These are phyloP conservation scores for Alternaria triticimaculans DNA, from an alignment of 2,329 filamentous ascomycete genomes.

Conservation along the genomic window DNA sequence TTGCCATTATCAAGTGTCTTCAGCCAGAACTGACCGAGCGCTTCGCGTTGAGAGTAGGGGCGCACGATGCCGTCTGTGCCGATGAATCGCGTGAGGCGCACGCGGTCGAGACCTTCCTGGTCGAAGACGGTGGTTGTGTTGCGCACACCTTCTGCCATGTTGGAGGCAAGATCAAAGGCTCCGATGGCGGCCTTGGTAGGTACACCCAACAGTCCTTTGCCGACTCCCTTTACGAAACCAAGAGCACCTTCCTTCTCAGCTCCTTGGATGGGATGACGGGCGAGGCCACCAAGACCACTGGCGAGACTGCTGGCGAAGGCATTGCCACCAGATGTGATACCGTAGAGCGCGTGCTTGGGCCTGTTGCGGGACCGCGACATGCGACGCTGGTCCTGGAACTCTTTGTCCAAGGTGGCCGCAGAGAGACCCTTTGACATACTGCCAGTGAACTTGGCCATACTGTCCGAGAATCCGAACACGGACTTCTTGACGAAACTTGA, in stretches of 20 bases:
- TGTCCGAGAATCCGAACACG: slow-evolving; percentile 96
- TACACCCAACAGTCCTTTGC: slow-evolving; percentile 91
- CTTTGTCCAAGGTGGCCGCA: slow-evolving; percentile 94
- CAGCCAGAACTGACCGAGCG: slow-evolving; percentile 96
- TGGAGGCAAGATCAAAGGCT: slow-evolving; percentile 94
- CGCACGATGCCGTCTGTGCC: slow-evolving; percentile 91
- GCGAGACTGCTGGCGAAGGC: slow-evolving; percentile 92
- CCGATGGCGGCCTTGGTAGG: slow-evolving; percentile 97
- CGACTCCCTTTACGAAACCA: slow-evolving; percentile 97
- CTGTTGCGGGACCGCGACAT: slow-evolving; percentile 93
- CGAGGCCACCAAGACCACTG: slow-evolving; percentile 90
- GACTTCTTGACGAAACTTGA: slow-evolving; percentile 98
- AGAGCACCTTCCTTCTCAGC: slow-evolving; percentile 93
- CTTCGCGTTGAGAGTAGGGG: slow-evolving; percentile 92
- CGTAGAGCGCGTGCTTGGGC: slow-evolving; percentile 96
- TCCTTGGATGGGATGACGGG: slow-evolving; percentile 91
- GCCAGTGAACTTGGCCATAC: slow-evolving; percentile 96
- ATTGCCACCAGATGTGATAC: slow-evolving; percentile 93
- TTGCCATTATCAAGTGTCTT: slow-evolving; percentile 98
- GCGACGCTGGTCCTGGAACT: slow-evolving; percentile 94
- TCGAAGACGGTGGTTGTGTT: slow-evolving; percentile 99
- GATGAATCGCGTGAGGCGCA: slow-evolving; percentile 91
- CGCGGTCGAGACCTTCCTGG: slow-evolving; percentile 89
- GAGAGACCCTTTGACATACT: slow-evolving; percentile 96
- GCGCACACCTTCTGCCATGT: slow-evolving; percentile 94